phyloP scores from a whole-genome alignment of 2,329 filamentous ascomycete genomes.

The Fusarium domesticum region DNA sequence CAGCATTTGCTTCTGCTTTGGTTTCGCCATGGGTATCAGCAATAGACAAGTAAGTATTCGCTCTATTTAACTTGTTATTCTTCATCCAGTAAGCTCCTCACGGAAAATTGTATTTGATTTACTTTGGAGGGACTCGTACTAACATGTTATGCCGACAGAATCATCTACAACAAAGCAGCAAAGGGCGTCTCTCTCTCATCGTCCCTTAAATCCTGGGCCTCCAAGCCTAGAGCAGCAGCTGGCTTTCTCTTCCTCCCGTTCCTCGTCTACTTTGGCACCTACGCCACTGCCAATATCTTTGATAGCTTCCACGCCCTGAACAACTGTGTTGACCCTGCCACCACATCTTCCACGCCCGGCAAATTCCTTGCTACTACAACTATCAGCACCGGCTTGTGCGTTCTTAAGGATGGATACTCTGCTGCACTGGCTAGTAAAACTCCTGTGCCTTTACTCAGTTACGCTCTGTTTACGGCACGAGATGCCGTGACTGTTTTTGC shows the following conservation, averaged over 20 bases:
- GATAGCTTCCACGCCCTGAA: conserved; percentile 23
- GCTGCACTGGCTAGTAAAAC: conserved; percentile 16
- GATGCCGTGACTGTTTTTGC: conserved; percentile 27
- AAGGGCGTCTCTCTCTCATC: conserved; percentile 21
- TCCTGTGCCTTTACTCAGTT: conserved; percentile 21
- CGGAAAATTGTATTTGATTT: too few species aligned
- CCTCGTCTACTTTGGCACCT: conserved; percentile 29
- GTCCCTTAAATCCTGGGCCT: conserved; percentile 21
- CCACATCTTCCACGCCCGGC: conserved; percentile 20
- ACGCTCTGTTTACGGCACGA: conserved; percentile 20
- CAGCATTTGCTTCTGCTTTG: conserved; percentile 12
- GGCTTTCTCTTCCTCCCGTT: conserved; percentile 24
- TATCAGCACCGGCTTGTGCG: conserved; percentile 21
- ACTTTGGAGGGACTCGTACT: too few species aligned
- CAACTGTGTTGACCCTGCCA: conserved; percentile 15
- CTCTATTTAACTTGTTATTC: neutral
- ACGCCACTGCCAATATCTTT: conserved; percentile 27
- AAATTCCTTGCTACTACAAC: conserved; percentile 26
- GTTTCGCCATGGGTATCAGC: conserved; percentile 18
- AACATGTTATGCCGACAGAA: too few species aligned
- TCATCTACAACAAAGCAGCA: conserved; percentile 26
- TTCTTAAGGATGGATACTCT: conserved; percentile 27
- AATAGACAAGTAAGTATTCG: conserved; percentile 11
- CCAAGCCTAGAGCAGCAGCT: conserved; percentile 21
- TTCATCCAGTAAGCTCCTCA: neutral